A percentile compares a stretch with the other conserved stretches of the same genome.
Conservation (phyloP, 2,329 filamentous ascomycete genomes). For the Zopfia rhizophila region DNA sequence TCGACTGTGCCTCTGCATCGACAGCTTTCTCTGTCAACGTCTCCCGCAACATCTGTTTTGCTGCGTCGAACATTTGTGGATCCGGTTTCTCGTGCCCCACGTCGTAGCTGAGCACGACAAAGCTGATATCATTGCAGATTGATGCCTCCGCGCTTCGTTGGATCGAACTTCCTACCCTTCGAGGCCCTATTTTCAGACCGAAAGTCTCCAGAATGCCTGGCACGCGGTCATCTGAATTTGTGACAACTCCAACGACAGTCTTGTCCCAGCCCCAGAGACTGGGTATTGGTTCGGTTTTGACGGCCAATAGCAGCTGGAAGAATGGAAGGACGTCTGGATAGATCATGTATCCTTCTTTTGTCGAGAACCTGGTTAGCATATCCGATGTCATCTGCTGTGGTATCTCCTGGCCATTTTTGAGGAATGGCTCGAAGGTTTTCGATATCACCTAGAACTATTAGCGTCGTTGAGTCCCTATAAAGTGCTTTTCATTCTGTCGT, state of each 20-base stretch:
- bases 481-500: neutral
- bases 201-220: constrained; percentile 64
- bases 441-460: constrained; percentile 60
- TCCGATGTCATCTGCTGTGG: constrained; percentile 59
- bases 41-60: constrained; percentile 56
- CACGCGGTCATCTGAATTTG: constrained; percentile 72
- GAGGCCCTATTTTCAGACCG: constrained; percentile 58
- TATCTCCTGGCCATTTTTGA: constrained; percentile 44
- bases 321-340: constrained; percentile 59
- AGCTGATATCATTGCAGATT: constrained; percentile 59
- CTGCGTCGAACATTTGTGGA: constrained; percentile 65
- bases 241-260: constrained; percentile 67
- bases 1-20: constrained; percentile 4
- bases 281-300: constrained; percentile 10
- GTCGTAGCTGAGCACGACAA: constrained; percentile 72
- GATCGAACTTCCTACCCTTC: constrained; percentile 23
- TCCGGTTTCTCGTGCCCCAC: constrained; percentile 70
- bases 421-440: constrained; percentile 54
- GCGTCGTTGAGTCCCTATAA: constrained; percentile 12
- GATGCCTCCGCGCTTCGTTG: constrained; percentile 33
- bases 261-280: constrained; percentile 48
- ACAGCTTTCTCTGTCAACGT: constrained; percentile 37
- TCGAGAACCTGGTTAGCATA: constrained; percentile 65
- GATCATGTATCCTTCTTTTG: constrained; percentile 63
- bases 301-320: constrained; percentile 54